Evolutionary conservation across 371 early-diverging fungal species (phyloP), one percentile per base, ranked within the genome.

Genomic region (Mortierella sp.): DNA sequence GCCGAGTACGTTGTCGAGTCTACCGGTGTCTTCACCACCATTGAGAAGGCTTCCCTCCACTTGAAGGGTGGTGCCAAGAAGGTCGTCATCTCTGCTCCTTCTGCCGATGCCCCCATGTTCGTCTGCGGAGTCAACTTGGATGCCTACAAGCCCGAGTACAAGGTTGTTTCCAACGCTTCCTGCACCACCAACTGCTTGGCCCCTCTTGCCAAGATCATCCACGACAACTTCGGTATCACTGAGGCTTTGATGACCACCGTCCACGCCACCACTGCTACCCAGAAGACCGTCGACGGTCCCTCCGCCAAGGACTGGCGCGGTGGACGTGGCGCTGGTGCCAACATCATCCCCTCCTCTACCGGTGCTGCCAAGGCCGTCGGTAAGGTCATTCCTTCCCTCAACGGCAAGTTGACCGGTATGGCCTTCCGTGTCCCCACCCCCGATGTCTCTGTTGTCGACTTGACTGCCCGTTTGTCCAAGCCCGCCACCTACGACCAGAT

Each of bases 161-260:
- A 91, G 61, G 91, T 99, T 80, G 91, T 99, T 73, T 97, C 98
- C 75, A 99, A 99, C 90, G 99, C 99, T 61, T 98, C 98, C 61
- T 99, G 99, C 95, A 99, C 99, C 76, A 99, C 99, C 76, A 98
- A 99, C 94, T 99, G 99, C 89, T 88, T 99, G 58, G 99, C 99
- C 45, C 99, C 99, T 40, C 89, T 99, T 58, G 99, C 97, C 83
- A 99, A 99, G 91, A 95, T 99, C 71, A 90, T 99, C 83, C 83
- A 99, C 89, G 99, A 99, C 84, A 88, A 94, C 63, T 97, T 96
- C 85, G 93, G 96, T 73, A 94, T 97, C 85, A 87, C 90, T 33
- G 94, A 97, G 88, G 86, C 91, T 84, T 69, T 88, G 55, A 99
- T 99, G 99, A 97, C 97, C 70, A 99, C 99, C 55, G 96, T 97